phyloP scores from a whole-genome alignment of 129 eudicot genomes.

The Silybum marianum region DNA sequence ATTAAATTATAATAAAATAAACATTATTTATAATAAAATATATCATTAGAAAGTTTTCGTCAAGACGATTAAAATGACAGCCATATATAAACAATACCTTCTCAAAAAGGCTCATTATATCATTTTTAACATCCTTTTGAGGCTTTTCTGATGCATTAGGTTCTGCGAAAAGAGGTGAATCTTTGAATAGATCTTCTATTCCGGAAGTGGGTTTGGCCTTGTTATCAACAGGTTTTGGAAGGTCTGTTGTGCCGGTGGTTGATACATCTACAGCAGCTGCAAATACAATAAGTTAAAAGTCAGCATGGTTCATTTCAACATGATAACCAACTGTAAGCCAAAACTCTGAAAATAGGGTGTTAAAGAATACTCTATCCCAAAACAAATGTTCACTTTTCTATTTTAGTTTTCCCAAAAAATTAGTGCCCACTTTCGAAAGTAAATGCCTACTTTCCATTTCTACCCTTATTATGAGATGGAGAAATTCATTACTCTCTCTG shows the following conservation, averaged over 20 bases:
- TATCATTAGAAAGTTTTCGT: no score
- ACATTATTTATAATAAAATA: no score
- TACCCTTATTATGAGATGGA: background rate
- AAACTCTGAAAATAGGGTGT: constrained; percentile 5
- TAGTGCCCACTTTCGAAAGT: background rate
- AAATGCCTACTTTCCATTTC: background rate
- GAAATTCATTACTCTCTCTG: background rate
- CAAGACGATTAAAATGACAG: no score
- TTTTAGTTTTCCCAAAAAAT: background rate
- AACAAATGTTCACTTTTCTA: background rate
- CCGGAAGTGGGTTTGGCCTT: constrained; percentile 34
- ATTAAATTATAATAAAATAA: no score
- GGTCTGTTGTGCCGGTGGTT: constrained; percentile 33
- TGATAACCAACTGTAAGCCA: background rate
- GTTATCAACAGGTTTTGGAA: constrained; percentile 41
- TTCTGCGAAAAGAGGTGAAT: constrained; percentile 55
- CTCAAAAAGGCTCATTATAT: constrained; percentile 97
- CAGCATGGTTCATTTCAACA: background rate
- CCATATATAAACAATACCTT: constrained; percentile 50
- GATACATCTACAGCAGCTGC: constrained; percentile 80
- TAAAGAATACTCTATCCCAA: background rate
- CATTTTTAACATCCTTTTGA: constrained; percentile 85
- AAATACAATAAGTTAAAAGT: constrained; percentile 15
- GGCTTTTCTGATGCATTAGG: constrained; percentile 48
- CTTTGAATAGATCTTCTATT: constrained; percentile 52